Percentiles rank a stretch among this genome's conserved stretches.
phyloP scores from a whole-genome alignment of 768 basidiomycete species.

The Tricholoma sp. region DNA sequence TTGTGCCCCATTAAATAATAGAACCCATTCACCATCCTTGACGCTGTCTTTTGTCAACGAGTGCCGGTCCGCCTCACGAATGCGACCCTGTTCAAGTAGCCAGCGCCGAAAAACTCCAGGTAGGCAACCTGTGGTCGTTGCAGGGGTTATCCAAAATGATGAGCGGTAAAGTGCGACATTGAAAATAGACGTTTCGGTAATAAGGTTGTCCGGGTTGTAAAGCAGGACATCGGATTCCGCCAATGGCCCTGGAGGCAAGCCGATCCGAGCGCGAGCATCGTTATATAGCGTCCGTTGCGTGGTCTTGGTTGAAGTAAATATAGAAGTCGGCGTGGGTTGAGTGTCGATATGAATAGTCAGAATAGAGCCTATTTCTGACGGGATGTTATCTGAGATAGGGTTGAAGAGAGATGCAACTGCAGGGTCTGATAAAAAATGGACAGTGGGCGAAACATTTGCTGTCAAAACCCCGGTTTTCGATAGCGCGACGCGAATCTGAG shows the following conservation, averaged over 20 bases:
- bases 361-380: conserved; percentile 22
- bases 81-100: conserved; percentile 54
- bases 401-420: conserved; percentile 30
- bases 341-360: conserved; percentile 53
- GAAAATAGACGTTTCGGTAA: conserved; percentile 66
- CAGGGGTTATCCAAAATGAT: conserved; percentile 62
- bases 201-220: conserved; percentile 41
- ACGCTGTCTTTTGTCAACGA: conserved; percentile 39
- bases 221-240: conserved; percentile 56
- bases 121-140: conserved; percentile 59
- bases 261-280: conserved; percentile 53
- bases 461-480: conserved; percentile 33
- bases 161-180: conserved; percentile 66
- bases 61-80: conserved; percentile 45
- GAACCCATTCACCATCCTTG: conserved; percentile 52
- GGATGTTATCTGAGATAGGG: conserved; percentile 22
- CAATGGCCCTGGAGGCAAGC: conserved; percentile 31
- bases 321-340: conserved; percentile 44
- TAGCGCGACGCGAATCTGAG: conserved; percentile 51
- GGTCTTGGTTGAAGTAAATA: conserved; percentile 69
- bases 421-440: conserved; percentile 35
- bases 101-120: conserved; percentile 65
- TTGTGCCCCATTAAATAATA: conserved; percentile 68
- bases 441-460: conserved; percentile 27
- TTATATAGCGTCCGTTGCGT: conserved; percentile 57